A percentile compares a stretch with the other conserved stretches of the same genome.
These are phyloP conservation scores for Pyrenochaeta sp. DNA, from an alignment of 2,329 filamentous ascomycete genomes.

Conservation along the genomic window DNA sequence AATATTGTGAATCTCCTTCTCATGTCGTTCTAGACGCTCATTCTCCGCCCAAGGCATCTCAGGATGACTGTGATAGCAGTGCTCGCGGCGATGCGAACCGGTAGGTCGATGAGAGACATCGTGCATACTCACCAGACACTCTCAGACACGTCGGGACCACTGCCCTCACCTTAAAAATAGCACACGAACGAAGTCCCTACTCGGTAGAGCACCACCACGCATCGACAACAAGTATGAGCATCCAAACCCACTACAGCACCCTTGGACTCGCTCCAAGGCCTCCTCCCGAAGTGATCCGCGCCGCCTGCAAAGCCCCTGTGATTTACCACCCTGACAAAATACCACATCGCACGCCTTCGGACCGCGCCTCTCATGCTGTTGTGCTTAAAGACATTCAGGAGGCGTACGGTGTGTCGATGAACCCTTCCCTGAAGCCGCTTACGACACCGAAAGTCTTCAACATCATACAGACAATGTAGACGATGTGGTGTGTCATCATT, in stretches of 20 bases:
- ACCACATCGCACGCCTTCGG: conserved; percentile 11
- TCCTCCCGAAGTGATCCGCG: conserved; percentile 21
- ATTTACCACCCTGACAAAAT: conserved; percentile 26
- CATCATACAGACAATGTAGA: conserved; percentile 4
- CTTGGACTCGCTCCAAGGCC: conserved; percentile 25
- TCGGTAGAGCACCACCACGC: background rate
- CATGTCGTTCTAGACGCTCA: background rate
- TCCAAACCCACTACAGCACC: conserved; percentile 22
- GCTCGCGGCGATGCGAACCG: background rate
- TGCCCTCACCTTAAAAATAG: background rate
- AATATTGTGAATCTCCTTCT: background rate
- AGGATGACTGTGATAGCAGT: background rate
- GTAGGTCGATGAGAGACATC: conserved; percentile 15
- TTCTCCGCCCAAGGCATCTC: background rate
- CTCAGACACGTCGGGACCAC: background rate
- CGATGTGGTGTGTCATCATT: conserved; percentile 12
- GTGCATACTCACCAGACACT: conserved; percentile 4
- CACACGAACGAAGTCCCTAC: background rate
- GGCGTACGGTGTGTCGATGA: conserved; percentile 28
- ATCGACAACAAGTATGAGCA: conserved; percentile 4
- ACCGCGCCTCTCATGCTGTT: conserved; percentile 15
- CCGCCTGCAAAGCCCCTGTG: conserved; percentile 29
- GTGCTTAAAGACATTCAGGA: conserved; percentile 19
- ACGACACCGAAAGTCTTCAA: conserved; percentile 23
- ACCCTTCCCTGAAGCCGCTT: conserved; percentile 16